A percentile compares a stretch with the other conserved stretches of the same genome.
phyloP scores from a whole-genome alignment of 2,329 filamentous ascomycete species.

The Oidium heveae region DNA sequence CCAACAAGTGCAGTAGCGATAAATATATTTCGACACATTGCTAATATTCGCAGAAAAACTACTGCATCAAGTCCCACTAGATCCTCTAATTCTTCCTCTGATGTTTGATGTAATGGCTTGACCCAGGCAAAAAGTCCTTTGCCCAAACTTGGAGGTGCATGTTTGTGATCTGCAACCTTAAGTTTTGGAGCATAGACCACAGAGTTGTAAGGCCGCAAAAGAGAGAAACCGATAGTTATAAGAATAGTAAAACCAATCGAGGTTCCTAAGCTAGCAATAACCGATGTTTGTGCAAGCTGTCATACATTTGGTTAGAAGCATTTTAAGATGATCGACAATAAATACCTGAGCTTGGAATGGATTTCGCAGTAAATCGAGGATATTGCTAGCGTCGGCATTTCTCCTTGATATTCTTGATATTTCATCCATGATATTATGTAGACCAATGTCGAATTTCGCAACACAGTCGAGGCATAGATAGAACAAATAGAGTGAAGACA shows the following conservation, averaged over 20 bases:
- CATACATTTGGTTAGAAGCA: conserved; percentile 2
- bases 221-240: conserved; percentile 60
- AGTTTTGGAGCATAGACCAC: conserved; percentile 85
- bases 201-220: conserved; percentile 74
- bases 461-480: no score
- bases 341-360: conserved; percentile 10
- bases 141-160: conserved; percentile 64
- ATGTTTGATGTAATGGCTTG: conserved; percentile 48
- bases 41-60: conserved; percentile 65
- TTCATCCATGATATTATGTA: background rate
- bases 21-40: conserved; percentile 88
- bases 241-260: conserved; percentile 51
- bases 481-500: no score
- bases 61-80: conserved; percentile 77
- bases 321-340: background rate
- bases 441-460: background rate
- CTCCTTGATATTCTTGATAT: background rate
- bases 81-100: conserved; percentile 53
- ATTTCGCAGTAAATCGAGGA: conserved; percentile 12
- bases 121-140: conserved; percentile 81
- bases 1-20: conserved; percentile 44
- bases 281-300: conserved; percentile 23
- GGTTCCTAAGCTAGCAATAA: conserved; percentile 56
- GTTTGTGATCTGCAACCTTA: conserved; percentile 75
- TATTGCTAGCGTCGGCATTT: conserved; percentile 6